Conservation (phyloP, 441 rosid species). For the Capsella rubella region DNA sequence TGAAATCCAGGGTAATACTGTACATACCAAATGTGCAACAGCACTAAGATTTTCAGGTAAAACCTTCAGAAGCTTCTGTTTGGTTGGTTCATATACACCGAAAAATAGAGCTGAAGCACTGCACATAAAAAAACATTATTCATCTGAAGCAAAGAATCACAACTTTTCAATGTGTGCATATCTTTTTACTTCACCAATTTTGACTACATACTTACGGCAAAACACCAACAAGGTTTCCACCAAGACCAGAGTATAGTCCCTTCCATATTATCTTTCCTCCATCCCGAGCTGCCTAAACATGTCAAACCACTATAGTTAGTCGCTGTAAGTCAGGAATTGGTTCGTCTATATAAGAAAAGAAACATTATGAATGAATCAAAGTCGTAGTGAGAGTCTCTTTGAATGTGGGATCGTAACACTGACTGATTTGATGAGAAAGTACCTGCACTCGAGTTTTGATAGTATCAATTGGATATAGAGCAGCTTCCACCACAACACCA, state of each 20-base stretch:
- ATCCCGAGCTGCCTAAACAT: slow-evolving; percentile 62
- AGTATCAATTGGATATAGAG: slow-evolving; percentile 78
- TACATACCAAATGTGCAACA: slow-evolving; percentile 83
- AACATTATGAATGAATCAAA: too few species aligned
- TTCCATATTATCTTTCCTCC: slow-evolving; percentile 66
- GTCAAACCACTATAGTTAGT: not conserved
- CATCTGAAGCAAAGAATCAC: slow-evolving; percentile 13
- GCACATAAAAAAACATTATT: not conserved
- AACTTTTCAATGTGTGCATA: not conserved
- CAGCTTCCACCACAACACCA: slow-evolving; percentile 78
- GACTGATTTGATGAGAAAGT: slow-evolving; percentile 17
- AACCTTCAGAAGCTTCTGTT: slow-evolving; percentile 73
- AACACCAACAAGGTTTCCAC: slow-evolving; percentile 73
- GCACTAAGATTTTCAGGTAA: slow-evolving; percentile 88
- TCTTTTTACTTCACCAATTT: not conserved
- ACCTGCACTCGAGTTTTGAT: slow-evolving; percentile 80
- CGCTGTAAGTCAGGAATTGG: not conserved
- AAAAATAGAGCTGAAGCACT: slow-evolving; percentile 94
- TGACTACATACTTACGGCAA: slow-evolving; percentile 61
- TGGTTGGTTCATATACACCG: slow-evolving; percentile 95
- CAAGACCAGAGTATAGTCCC: slow-evolving; percentile 80
- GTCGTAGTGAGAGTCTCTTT: not conserved
- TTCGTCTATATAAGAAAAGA: not conserved
- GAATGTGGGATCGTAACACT: not conserved
- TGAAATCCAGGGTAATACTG: not conserved